Evolutionary conservation across 2,329 filamentous ascomycete species (phyloP), one percentile per base, ranked within the genome.

Genomic region (Colletotrichum limetticola): DNA sequence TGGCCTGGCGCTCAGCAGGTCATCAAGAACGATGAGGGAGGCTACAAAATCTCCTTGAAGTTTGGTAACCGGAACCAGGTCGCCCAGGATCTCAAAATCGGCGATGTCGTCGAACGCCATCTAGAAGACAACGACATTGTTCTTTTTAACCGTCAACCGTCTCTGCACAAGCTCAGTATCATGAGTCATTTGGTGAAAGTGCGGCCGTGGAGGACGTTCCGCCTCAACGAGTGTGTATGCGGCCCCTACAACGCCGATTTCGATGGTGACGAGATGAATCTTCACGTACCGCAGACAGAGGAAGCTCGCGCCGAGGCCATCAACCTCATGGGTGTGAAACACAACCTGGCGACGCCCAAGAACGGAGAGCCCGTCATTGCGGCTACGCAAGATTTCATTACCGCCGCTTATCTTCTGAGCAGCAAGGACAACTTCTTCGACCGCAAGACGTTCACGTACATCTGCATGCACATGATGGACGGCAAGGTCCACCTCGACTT

Each of bases 311-410:
- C 96, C 2, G 97, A 99, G 83, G 97, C 97, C 0, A 97, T 97
- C 78, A 95, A 96, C 76, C 86, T 99, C 60, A 99, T 99, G 97
- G 97, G 97, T 55, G 95, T 99, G 68, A 98, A 98, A 84, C 92
- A 98, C 86, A 99, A 99, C 81, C 84, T 99, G 71, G 93, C 93
- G 4, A 99, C 97, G 0, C 97, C 97, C 1, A 98, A 98, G 83
- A 98, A 98, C 84, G 97, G 97, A 80, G 96, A 98, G 77, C 97
- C 97, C 1, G 97, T 99, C 78, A 98, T 99, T 84, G 95, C 95
- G 22, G 96, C 97, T n/a, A 99, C 97, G 35, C 97, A 99, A 79
- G 97, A 99, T 87, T 99, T 99, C 85, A 98, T 99, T 78, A 98
- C 96, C 30, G 95, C 95, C 4, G 94, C 97, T 0, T 99, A 95